Evolutionary conservation across 306 rosid genomes (phyloP), one percentile per base, ranked within the genome.

Genomic region (Trichosanthes cucumerina): DNA sequence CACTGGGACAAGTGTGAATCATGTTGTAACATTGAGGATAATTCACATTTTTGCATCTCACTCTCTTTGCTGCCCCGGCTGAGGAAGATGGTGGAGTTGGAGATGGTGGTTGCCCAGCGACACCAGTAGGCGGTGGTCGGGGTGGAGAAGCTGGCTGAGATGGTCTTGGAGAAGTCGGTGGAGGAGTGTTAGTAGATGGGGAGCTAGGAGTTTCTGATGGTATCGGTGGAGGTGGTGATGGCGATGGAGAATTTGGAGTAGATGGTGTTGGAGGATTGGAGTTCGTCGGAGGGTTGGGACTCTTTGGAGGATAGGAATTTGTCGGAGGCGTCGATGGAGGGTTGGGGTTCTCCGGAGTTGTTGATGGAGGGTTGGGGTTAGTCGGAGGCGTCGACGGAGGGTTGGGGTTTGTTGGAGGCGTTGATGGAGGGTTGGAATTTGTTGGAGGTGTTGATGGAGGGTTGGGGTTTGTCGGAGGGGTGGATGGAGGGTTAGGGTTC

Each of bases 1-100:
- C 49, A 13, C 41, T 80, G 9, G 90, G 96, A 60, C 92, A 90
- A 70, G 46, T 86, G 72, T 83, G 87, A 47, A 79, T 77, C 36
- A 68, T 81, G 62, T 83, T 69, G 78, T 90, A 88, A 78, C 89
- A 87, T 41, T 52, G 75, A 9, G 87, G 76, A 63, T 75, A 88
- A 34, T 83, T 52, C 80, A 49, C 82, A 80, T 87, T 79, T 76
- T 52, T 57, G 76, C 93, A 91, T 64, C 81, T 87, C 5, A 83
- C 90, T 7, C 41, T 87, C 57, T 33, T 84, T 50, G 41, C 33
- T 47, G 80, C 74, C 0, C 80, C 39, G 0, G 36, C 28, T 11
- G 79, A 39, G 0, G 83, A 66, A 31, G 54, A 15, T 12, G 83
- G 49, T 26, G 84, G 63, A 57, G 75, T 11, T 38, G 81, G 38